These are phyloP conservation scores for Phytophthora aleatoria DNA, from an alignment of 352 stramenopile species.

Conservation along the genomic window DNA sequence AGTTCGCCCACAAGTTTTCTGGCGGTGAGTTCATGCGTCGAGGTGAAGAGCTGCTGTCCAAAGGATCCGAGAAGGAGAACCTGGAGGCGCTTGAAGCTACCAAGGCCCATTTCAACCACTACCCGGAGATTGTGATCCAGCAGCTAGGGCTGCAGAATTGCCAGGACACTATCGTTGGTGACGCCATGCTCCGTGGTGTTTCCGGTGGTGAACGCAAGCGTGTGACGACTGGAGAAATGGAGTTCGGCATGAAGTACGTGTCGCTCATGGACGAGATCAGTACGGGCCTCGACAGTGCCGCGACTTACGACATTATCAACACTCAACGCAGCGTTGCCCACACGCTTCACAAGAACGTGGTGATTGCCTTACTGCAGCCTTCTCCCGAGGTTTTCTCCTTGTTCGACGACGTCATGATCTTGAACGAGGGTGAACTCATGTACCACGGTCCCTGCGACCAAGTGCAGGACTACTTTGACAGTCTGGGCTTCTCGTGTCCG, in stretches of 20 bases:
- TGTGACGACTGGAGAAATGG: slow-evolving; percentile 65
- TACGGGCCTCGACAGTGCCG: slow-evolving; percentile 86
- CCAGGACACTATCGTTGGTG: slow-evolving; percentile 61
- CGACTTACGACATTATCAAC: slow-evolving; percentile 45
- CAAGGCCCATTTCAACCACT: slow-evolving; percentile 11
- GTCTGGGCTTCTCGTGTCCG: slow-evolving; percentile 42
- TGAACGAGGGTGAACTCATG: slow-evolving; percentile 87
- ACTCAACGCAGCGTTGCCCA: slow-evolving; percentile 26
- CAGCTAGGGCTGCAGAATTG: slow-evolving; percentile 38
- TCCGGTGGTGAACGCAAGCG: slow-evolving; percentile 55
- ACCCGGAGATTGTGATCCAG: slow-evolving; percentile 24
- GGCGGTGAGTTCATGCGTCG: background rate
- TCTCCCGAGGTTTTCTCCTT: slow-evolving; percentile 89
- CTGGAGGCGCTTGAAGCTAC: slow-evolving; percentile 10
- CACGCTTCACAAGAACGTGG: slow-evolving; percentile 37
- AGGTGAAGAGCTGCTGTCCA: slow-evolving; percentile 6
- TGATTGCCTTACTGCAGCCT: slow-evolving; percentile 83
- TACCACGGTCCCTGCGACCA: slow-evolving; percentile 56
- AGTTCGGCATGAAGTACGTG: slow-evolving; percentile 70
- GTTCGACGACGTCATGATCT: slow-evolving; percentile 66
- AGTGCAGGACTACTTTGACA: slow-evolving; percentile 54
- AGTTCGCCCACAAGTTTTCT: slow-evolving; percentile 43
- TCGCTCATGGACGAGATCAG: slow-evolving; percentile 91
- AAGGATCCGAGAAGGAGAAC: slow-evolving; percentile 9
- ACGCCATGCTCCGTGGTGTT: slow-evolving; percentile 57